Base-by-base conservation (phyloP, 352 stramenopile species). In the Phytophthora macrochlamydospora region DNA sequence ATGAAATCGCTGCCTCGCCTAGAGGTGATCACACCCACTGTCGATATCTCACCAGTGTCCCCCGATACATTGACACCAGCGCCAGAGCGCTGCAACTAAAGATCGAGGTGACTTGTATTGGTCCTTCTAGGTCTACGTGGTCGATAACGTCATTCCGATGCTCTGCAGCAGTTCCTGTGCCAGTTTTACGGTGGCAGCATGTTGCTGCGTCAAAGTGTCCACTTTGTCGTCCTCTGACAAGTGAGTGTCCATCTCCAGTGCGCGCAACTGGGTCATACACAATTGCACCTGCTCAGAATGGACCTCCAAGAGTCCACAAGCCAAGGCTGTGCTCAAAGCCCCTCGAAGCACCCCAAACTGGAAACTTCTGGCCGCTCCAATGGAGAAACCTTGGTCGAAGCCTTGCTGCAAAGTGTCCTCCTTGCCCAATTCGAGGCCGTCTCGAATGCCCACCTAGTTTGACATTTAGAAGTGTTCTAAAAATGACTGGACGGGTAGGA, bases 391-490 rank as follows among this genome's bases (percentile, higher is more conserved):
- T 7, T 60, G 14, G 60, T 92, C 83, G 49, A 94, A 94, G 33
- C 86, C 86, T 59, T 83, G 50, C 63, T 94, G 86, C 29, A 94
- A 56, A 35, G 82, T 86, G 56, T 77, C 70, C 29, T 94, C 80
- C 64, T 94, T 92, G 38, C 81, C 86, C 7, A 84, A 54, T 42
- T 94, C 83, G 32, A 92, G 72, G 13, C 81, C 83, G 24, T 92
- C 83, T 9, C 80, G 86, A 50, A 92, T 79, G 40, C 86, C 86
- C 31, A 85, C 49, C 81, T 93, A 56, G 24, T 6, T 45, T 57
- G 66, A 57, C 62, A 70, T 3, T 50, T 63, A 59, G 44, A 69
- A 11, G 63, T 31, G 42, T 4, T 5, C 29, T 14, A 29, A 30
- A 37, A 32, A 63, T 65, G 28, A 48, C 9, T 52, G 28, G 37